Percentiles rank a stretch among this genome's conserved stretches.
Conservation (phyloP, 2,329 filamentous ascomycete species). For the Chlorencoelia australis region DNA sequence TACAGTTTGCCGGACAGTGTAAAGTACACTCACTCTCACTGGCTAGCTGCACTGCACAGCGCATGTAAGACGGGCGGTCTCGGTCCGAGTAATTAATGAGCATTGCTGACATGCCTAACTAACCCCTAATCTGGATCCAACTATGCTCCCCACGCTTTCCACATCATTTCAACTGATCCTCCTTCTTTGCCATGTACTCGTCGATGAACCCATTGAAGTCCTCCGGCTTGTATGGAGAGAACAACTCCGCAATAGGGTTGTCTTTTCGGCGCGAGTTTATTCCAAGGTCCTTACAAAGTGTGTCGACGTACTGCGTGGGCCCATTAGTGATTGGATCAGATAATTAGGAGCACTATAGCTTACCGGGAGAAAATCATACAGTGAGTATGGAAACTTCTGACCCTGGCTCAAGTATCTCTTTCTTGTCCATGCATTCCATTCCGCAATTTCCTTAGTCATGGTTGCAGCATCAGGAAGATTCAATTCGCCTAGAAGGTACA, state of each 20-base stretch:
- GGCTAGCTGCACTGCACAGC: no score
- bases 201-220: constrained; percentile 7
- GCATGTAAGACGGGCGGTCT: no score
- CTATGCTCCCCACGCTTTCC: no score
- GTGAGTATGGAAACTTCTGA: constrained; percentile 24
- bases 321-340: not conserved
- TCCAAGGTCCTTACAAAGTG: constrained; percentile 23
- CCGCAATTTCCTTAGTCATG: constrained; percentile 26
- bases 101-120: no score
- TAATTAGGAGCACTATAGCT: constrained; percentile 20
- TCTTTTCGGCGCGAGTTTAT: constrained; percentile 23
- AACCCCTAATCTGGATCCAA: no score
- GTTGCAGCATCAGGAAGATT: constrained; percentile 20
- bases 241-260: constrained; percentile 24
- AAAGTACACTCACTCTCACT: no score
- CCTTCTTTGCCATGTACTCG: constrained; percentile 5
- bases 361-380: constrained; percentile 27
- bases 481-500: constrained; percentile 25
- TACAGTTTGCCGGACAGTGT: no score
- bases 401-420: constrained; percentile 28
- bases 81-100: no score
- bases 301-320: constrained; percentile 24
- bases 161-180: no score
- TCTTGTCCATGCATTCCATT: constrained; percentile 28
- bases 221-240: constrained; percentile 10